Conservation (phyloP, 257 asterid genomes). For the Solanum raphanifolium region DNA sequence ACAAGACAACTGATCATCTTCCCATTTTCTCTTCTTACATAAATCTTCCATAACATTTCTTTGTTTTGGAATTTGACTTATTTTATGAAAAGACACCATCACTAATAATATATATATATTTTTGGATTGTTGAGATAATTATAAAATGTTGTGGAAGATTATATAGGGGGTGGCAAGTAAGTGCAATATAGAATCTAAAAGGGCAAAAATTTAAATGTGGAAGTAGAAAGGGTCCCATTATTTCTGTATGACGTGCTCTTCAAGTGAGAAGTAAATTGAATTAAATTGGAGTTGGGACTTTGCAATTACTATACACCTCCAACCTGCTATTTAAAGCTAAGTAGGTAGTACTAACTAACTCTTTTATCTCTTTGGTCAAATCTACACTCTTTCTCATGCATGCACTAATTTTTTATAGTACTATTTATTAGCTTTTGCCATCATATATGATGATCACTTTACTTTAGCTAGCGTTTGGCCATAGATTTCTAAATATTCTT, state of each 20-base stretch:
- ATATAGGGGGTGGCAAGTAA: conserved; percentile 16
- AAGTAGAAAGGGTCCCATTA: conserved; percentile 29
- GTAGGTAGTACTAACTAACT: conserved; percentile 8
- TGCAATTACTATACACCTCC: conserved; percentile 24
- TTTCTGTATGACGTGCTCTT: conserved; percentile 32
- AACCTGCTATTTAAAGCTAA: conserved; percentile 15
- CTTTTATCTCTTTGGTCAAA: conserved; percentile 9
- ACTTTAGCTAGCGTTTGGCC: too few species aligned
- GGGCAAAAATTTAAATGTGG: conserved; percentile 33
- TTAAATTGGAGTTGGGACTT: conserved; percentile 6
- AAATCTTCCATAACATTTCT: conserved; percentile 21
- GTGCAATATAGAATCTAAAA: conserved; percentile 24
- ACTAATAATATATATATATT: not conserved
- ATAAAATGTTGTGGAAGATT: conserved; percentile 15
- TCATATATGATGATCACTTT: not conserved
- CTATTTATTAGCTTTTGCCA: not conserved
- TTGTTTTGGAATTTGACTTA: conserved; percentile 13
- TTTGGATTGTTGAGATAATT: not conserved
- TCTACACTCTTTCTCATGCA: not conserved
- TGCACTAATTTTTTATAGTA: not conserved
- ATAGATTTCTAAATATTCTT: too few species aligned
- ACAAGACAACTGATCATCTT: conserved; percentile 9
- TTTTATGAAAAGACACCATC: conserved; percentile 42
- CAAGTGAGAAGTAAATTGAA: conserved; percentile 26
- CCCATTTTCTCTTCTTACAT: conserved; percentile 49